These are phyloP conservation scores for Lentinula edodes DNA, from an alignment of 768 basidiomycete genomes.

Conservation along the genomic window DNA sequence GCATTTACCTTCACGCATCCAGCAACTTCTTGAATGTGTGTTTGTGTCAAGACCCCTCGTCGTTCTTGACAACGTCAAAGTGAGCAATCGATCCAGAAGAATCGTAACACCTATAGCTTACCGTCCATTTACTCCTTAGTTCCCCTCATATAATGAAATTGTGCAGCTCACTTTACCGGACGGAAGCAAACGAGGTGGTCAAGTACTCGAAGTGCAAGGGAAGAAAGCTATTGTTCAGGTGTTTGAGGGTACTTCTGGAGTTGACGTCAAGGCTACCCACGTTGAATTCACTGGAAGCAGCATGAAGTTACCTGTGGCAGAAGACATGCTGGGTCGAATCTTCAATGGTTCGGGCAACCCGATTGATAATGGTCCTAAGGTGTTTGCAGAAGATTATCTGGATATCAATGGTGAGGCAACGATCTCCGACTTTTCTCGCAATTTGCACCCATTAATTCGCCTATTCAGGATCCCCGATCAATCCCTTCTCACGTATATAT, in stretches of 20 bases:
- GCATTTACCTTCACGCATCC: conserved; percentile 1
- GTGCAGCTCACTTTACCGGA: conserved; percentile 94
- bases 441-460: conserved; percentile 2
- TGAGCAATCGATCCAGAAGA: conserved; percentile 23
- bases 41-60: conserved; percentile 71
- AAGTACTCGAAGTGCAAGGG: conserved; percentile 96
- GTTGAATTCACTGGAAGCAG: conserved; percentile 97
- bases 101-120: neutral
- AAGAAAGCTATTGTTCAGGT: conserved; percentile 99
- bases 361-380: conserved; percentile 97
- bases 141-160: conserved; percentile 98
- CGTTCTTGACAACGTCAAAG: conserved; percentile 97
- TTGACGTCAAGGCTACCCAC: conserved; percentile 95
- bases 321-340: conserved; percentile 98
- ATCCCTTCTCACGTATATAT: conserved; percentile 96
- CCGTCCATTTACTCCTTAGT: conserved; percentile 41
- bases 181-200: conserved; percentile 91
- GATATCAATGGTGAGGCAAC: conserved; percentile 87
- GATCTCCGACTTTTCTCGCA: conserved; percentile 7
- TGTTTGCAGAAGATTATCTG: conserved; percentile 98
- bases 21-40: conserved; percentile 6
- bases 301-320: conserved; percentile 98
- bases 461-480: conserved; percentile 86
- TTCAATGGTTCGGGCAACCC: conserved; percentile 99
- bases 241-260: conserved; percentile 96